Percentiles rank a stretch among this genome's conserved stretches.
These are phyloP conservation scores for Spatholobus suberectus DNA, from an alignment of 306 rosid species.

Conservation along the genomic window DNA sequence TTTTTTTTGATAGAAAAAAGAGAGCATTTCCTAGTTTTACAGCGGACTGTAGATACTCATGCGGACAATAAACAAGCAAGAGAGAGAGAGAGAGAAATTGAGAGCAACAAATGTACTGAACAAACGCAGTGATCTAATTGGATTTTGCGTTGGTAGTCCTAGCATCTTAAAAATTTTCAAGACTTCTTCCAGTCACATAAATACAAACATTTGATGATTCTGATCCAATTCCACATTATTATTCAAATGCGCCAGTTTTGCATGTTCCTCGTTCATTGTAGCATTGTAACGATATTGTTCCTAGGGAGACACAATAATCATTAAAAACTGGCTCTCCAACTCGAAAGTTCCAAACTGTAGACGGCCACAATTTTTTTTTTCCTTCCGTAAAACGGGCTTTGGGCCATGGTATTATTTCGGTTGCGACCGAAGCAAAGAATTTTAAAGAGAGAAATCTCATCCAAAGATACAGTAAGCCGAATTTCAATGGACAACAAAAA, in stretches of 20 bases:
- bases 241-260: not conserved
- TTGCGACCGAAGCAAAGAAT: not conserved
- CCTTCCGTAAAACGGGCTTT: not conserved
- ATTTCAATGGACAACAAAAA: not conserved
- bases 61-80: no score
- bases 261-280: not conserved
- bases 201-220: not conserved
- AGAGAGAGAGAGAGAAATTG: no score
- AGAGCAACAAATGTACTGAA: not conserved
- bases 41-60: no score
- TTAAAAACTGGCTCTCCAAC: not conserved
- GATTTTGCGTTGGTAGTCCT: not conserved
- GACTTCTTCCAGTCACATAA: not conserved
- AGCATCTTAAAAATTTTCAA: not conserved
- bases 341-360: not conserved
- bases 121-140: not conserved
- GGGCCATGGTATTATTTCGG: not conserved
- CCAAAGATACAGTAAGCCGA: not conserved
- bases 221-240: not conserved
- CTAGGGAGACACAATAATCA: not conserved
- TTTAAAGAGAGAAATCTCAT: not conserved
- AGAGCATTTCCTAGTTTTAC: no score
- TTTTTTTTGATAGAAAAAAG: no score
- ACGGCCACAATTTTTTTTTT: not conserved
- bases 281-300: not conserved